Conservation (phyloP, 371 early-diverging fungal genomes). For the Apophysomyces elegans region DNA sequence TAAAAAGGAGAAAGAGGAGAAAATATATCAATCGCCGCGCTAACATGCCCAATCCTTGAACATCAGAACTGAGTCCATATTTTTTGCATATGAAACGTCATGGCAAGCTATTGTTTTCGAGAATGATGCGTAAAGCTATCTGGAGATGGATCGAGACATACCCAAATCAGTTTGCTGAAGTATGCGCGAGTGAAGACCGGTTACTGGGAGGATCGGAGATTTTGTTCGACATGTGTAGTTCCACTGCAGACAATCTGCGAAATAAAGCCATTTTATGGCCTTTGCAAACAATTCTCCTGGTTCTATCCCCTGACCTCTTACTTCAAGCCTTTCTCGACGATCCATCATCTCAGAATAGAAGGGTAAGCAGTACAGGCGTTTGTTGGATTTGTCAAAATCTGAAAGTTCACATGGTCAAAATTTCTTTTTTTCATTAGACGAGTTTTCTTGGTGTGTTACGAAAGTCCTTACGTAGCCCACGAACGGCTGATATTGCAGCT, state of each 20-base stretch:
- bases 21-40: background rate
- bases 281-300: slow-evolving; percentile 73
- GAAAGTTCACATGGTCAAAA: background rate
- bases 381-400: too few relatives aligned
- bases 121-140: slow-evolving; percentile 74
- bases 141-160: slow-evolving; percentile 88
- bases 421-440: slow-evolving; percentile 34
- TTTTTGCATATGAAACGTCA: slow-evolving; percentile 68
- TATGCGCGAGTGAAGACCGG: slow-evolving; percentile 64
- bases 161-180: slow-evolving; percentile 69
- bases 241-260: slow-evolving; percentile 68
- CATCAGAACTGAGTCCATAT: slow-evolving; percentile 62
- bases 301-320: slow-evolving; percentile 78
- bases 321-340: slow-evolving; percentile 53
- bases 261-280: slow-evolving; percentile 82
- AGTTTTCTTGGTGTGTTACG: slow-evolving; percentile 68
- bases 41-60: too few relatives aligned
- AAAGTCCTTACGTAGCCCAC: slow-evolving; percentile 63
- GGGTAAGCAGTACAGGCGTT: slow-evolving; percentile 21
- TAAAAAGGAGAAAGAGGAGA: slow-evolving; percentile 25
- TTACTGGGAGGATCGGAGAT: slow-evolving; percentile 74
- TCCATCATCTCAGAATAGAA: slow-evolving; percentile 36
- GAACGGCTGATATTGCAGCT: slow-evolving; percentile 72
- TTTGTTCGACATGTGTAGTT: slow-evolving; percentile 75
- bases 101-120: slow-evolving; percentile 68